These are phyloP conservation scores for Rheum nobile DNA, from an alignment of 148 eudicot genomes.

Conservation along the genomic window DNA sequence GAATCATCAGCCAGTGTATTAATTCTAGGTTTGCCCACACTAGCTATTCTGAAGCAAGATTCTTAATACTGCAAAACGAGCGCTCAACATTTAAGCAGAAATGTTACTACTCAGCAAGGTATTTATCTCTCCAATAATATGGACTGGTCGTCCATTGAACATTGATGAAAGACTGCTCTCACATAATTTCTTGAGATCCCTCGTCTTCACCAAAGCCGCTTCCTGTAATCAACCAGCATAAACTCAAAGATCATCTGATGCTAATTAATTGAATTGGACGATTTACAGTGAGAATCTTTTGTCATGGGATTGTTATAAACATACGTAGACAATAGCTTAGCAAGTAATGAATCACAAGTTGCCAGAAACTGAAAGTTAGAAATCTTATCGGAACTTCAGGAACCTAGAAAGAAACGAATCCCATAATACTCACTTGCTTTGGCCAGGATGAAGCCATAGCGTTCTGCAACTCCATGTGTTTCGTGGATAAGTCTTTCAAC, in stretches of 20 bases:
- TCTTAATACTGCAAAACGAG: background rate
- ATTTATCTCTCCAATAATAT: slow-evolving; percentile 80
- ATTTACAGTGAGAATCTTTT: background rate
- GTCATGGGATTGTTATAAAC: background rate
- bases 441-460: slow-evolving; percentile 91
- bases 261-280: too few relatives aligned
- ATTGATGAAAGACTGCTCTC: slow-evolving; percentile 73
- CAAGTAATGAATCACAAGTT: background rate
- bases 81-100: slow-evolving; percentile 11
- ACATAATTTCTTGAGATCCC: slow-evolving; percentile 84
- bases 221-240: slow-evolving; percentile 38
- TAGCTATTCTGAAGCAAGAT: background rate
- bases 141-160: slow-evolving; percentile 90
- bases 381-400: background rate
- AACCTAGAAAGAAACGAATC: background rate
- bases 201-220: slow-evolving; percentile 65
- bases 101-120: slow-evolving; percentile 42
- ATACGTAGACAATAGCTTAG: background rate
- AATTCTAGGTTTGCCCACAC: background rate
- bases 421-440: slow-evolving; percentile 61
- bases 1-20: background rate
- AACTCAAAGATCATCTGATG: background rate
- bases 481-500: slow-evolving; percentile 62
- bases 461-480: slow-evolving; percentile 91
- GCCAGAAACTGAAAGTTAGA: background rate